Evolutionary conservation across 495 filamentous ascomycete genomes (phyloP).

Genomic region (Haplographium delicatum): DNA sequence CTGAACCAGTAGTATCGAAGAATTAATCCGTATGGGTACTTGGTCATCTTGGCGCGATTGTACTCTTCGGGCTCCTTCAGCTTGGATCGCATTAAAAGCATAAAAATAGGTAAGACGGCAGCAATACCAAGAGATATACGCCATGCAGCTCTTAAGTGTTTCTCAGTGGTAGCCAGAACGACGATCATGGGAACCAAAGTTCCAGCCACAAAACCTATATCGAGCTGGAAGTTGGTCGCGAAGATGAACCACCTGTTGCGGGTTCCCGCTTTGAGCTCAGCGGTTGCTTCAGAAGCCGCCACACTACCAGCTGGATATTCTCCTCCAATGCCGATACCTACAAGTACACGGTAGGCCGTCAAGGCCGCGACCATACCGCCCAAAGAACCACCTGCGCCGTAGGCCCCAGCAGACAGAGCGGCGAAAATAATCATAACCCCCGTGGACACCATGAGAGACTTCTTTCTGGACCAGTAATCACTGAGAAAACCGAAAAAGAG

Average conservation of each 20-base stretch:
- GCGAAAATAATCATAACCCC: slow-evolving; percentile 78
- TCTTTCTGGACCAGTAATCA: slow-evolving; percentile 78
- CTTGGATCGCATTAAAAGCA: slow-evolving; percentile 69
- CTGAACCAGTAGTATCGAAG: slow-evolving; percentile 53
- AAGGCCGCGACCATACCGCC: slow-evolving; percentile 71
- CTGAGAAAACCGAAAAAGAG: slow-evolving; percentile 73
- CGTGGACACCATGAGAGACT: slow-evolving; percentile 73
- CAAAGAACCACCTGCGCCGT: slow-evolving; percentile 56
- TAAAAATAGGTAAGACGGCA: slow-evolving; percentile 66
- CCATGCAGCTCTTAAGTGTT: slow-evolving; percentile 67
- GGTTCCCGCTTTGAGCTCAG: slow-evolving; percentile 69
- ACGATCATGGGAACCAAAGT: slow-evolving; percentile 66
- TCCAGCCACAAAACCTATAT: slow-evolving; percentile 73
- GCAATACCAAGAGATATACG: slow-evolving; percentile 71
- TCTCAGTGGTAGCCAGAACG: slow-evolving; percentile 60
- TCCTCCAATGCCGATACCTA: slow-evolving; percentile 56
- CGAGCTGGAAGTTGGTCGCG: slow-evolving; percentile 86
- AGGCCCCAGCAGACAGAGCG: slow-evolving; percentile 64
- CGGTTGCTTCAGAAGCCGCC: slow-evolving; percentile 73
- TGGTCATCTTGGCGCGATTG: slow-evolving; percentile 35
- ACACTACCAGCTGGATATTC: slow-evolving; percentile 89
- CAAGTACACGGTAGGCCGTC: slow-evolving; percentile 76
- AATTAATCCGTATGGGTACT: slow-evolving; percentile 50
- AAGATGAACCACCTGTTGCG: slow-evolving; percentile 87
- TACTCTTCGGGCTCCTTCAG: slow-evolving; percentile 81